These are phyloP conservation scores for Mucor irregularis DNA, from an alignment of 371 early-diverging fungal genomes.

Conservation along the genomic window DNA sequence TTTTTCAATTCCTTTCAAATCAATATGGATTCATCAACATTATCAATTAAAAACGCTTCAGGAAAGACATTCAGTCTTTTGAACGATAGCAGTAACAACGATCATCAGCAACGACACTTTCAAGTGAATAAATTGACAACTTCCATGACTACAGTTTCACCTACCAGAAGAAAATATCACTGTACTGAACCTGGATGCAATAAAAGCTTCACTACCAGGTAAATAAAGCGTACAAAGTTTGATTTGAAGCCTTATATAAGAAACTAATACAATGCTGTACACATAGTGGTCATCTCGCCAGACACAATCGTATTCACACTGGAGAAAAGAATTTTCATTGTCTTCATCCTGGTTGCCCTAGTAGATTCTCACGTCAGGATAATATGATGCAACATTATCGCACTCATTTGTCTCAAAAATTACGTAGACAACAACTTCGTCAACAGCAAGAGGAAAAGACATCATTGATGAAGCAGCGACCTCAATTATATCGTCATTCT, in stretches of 20 bases:
- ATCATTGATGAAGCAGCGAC: neutral
- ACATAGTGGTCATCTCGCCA: conserved; percentile 76
- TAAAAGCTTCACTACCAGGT: conserved; percentile 64
- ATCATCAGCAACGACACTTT: neutral
- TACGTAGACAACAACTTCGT: conserved; percentile 48
- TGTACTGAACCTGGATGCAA: conserved; percentile 54
- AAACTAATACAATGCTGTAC: neutral
- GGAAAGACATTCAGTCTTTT: conserved; percentile 16
- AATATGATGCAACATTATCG: conserved; percentile 89
- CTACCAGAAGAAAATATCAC: conserved; percentile 43
- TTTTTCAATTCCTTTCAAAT: neutral
- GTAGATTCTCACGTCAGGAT: conserved; percentile 83
- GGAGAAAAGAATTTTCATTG: conserved; percentile 90
- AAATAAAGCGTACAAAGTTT: no score
- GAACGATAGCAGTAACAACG: neutral
- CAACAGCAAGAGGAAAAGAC: conserved; percentile 15
- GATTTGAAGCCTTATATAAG: no score
- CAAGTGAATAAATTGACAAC: conserved; percentile 8
- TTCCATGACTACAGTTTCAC: neutral
- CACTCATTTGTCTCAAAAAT: conserved; percentile 72
- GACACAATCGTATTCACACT: conserved; percentile 88
- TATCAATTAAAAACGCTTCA: conserved; percentile 15
- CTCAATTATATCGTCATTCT: conserved; percentile 19
- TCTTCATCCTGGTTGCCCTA: conserved; percentile 73
- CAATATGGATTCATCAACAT: conserved; percentile 2